Percentiles rank a stretch among this genome's conserved stretches.
Evolutionary conservation across 2,329 filamentous ascomycete genomes (phyloP).

Genomic region (Helicocarpus griseus): DNA sequence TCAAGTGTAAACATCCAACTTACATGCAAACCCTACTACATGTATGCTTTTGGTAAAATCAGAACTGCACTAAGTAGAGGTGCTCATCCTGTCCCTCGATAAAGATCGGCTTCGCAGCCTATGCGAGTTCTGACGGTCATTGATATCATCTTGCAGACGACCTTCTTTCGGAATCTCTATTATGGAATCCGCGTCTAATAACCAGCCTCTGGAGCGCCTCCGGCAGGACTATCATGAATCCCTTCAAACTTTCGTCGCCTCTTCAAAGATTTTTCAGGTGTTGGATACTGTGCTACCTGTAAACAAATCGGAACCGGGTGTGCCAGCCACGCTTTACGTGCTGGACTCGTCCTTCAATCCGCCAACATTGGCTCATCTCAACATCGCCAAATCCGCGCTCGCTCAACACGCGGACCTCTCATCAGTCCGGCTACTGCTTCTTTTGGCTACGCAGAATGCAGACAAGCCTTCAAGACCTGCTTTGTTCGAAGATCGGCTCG

Average conservation of each 20-base stretch:
- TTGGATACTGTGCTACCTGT: slow-evolving; percentile 20
- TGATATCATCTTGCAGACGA: not conserved
- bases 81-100: too few relatives aligned
- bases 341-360: slow-evolving; percentile 60
- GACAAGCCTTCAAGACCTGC: slow-evolving; percentile 48
- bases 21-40: too few relatives aligned
- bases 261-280: slow-evolving; percentile 26
- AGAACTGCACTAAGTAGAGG: too few relatives aligned
- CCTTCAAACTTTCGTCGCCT: slow-evolving; percentile 35
- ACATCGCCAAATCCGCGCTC: slow-evolving; percentile 46
- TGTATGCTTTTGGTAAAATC: too few relatives aligned
- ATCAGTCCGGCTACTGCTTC: slow-evolving; percentile 42
- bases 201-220: slow-evolving; percentile 19
- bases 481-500: slow-evolving; percentile 38
- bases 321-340: slow-evolving; percentile 44
- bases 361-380: slow-evolving; percentile 49
- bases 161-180: not conserved
- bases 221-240: slow-evolving; percentile 30
- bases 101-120: not conserved
- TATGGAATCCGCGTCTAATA: not conserved
- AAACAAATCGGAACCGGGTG: slow-evolving; percentile 8
- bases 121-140: not conserved
- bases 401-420: slow-evolving; percentile 18
- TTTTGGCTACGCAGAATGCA: slow-evolving; percentile 56
- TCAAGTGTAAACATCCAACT: too few relatives aligned